phyloP scores from a whole-genome alignment of 805 yeast genomes.

The Wickerhamiella parazyma region DNA sequence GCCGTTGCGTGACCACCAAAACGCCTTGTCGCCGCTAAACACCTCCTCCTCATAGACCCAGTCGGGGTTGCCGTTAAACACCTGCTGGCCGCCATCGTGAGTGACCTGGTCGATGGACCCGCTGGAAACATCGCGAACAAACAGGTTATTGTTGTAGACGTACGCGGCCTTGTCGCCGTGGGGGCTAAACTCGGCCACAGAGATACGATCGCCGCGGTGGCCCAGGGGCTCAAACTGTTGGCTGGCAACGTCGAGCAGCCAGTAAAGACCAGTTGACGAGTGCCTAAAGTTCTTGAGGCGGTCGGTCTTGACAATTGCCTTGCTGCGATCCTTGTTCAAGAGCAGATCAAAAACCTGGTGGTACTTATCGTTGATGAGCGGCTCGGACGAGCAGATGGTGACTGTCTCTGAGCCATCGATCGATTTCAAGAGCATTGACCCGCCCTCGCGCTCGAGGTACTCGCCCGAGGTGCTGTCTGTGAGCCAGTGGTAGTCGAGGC shows the following conservation, averaged over 20 bases:
- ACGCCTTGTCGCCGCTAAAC: slow-evolving; percentile 48
- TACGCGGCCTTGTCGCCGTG: slow-evolving; percentile 50
- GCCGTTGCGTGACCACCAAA: slow-evolving; percentile 84
- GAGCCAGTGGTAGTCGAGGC: slow-evolving; percentile 14
- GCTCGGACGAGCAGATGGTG: slow-evolving; percentile 15
- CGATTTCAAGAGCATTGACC: background rate
- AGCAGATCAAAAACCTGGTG: slow-evolving; percentile 31
- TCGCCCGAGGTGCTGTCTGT: slow-evolving; percentile 16
- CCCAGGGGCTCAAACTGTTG: slow-evolving; percentile 25
- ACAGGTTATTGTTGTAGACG: slow-evolving; percentile 59
- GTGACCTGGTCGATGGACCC: slow-evolving; percentile 39
- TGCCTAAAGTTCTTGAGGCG: slow-evolving; percentile 47
- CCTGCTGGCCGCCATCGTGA: slow-evolving; percentile 49
- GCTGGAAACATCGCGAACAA: slow-evolving; percentile 28
- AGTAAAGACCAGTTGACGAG: slow-evolving; percentile 47
- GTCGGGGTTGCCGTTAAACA: slow-evolving; percentile 82
- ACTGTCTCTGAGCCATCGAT: background rate
- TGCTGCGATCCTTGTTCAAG: slow-evolving; percentile 34
- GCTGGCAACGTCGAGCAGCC: slow-evolving; percentile 41
- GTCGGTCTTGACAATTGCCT: slow-evolving; percentile 45
- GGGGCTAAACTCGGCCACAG: slow-evolving; percentile 68
- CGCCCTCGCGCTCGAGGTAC: slow-evolving; percentile 6
- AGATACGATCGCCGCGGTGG: slow-evolving; percentile 22
- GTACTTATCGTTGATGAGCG: slow-evolving; percentile 31
- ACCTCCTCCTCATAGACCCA: slow-evolving; percentile 95